Percentiles rank a stretch among this genome's conserved stretches.
phyloP scores from a whole-genome alignment of 2,329 filamentous ascomycete species.

The Epichloe gansuensis region DNA sequence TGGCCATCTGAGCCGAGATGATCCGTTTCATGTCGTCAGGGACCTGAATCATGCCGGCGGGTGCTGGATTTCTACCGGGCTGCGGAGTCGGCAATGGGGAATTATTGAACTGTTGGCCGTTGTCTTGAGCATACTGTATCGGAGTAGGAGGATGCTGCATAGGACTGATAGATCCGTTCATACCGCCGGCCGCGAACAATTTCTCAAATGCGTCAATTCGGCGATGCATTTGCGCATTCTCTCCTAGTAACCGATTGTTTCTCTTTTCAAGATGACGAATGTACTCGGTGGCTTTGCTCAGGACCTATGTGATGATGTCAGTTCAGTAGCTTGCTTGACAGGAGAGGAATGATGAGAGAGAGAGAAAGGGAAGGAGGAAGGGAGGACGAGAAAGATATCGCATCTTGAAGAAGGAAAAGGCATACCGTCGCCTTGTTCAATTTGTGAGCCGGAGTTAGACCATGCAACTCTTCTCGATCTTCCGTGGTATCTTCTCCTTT shows the following conservation, averaged over 20 bases:
- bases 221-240: conserved; percentile 68
- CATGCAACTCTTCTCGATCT: conserved; percentile 63
- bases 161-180: conserved; percentile 45
- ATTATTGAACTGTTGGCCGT: conserved; percentile 32
- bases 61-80: conserved; percentile 25
- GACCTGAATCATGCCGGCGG: conserved; percentile 51
- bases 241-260: conserved; percentile 69
- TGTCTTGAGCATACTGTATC: conserved; percentile 33
- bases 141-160: conserved; percentile 42
- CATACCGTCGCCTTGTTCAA: conserved; percentile 87
- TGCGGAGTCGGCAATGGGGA: conserved; percentile 31
- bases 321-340: neutral
- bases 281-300: conserved; percentile 94
- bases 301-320: conserved; percentile 36
- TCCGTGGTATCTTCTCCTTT: conserved; percentile 56
- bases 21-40: conserved; percentile 54
- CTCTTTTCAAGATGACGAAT: conserved; percentile 88
- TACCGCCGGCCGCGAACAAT: conserved; percentile 67
- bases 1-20: conserved; percentile 42
- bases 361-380: neutral
- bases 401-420: neutral
- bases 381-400: neutral
- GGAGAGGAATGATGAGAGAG: neutral
- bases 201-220: conserved; percentile 67
- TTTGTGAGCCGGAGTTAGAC: conserved; percentile 79